These are phyloP conservation scores for Halenospora varia DNA, from an alignment of 495 filamentous ascomycete species.

Conservation along the genomic window DNA sequence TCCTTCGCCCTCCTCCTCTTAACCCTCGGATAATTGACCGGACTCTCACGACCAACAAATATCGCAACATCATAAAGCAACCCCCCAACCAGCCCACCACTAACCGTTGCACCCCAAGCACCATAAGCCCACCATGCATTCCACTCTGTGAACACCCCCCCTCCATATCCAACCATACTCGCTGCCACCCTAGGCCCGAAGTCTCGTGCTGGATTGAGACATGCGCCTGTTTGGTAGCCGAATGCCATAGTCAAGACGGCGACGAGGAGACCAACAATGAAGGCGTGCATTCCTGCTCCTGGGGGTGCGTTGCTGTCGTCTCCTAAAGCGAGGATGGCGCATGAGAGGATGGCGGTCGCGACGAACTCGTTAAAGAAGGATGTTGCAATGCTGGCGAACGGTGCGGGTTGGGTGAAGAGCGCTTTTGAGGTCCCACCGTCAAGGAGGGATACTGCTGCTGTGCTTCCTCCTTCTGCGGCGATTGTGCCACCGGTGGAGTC, in stretches of 20 bases:
- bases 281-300: slow-evolving; percentile 46
- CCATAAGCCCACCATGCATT: slow-evolving; percentile 49
- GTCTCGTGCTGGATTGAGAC: slow-evolving; percentile 47
- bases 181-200: slow-evolving; percentile 42
- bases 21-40: slow-evolving; percentile 43
- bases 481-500: slow-evolving; percentile 16
- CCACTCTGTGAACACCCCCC: slow-evolving; percentile 30
- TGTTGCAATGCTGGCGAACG: slow-evolving; percentile 38
- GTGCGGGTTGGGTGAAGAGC: slow-evolving; percentile 41
- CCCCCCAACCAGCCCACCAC: slow-evolving; percentile 38
- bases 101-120: slow-evolving; percentile 40
- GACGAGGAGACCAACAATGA: slow-evolving; percentile 43
- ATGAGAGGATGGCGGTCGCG: slow-evolving; percentile 39
- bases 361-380: slow-evolving; percentile 51
- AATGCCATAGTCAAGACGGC: slow-evolving; percentile 41
- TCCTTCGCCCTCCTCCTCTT: background rate
- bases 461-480: background rate
- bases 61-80: slow-evolving; percentile 48
- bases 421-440: slow-evolving; percentile 27
- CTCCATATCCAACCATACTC: slow-evolving; percentile 38
- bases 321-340: slow-evolving; percentile 47
- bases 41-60: slow-evolving; percentile 47
- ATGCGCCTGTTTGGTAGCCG: slow-evolving; percentile 43
- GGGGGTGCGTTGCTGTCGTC: slow-evolving; percentile 53
- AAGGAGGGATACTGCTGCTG: slow-evolving; percentile 9